phyloP scores from a whole-genome alignment of 192 early-diverging fungal genomes.

The Dispira simplex region DNA sequence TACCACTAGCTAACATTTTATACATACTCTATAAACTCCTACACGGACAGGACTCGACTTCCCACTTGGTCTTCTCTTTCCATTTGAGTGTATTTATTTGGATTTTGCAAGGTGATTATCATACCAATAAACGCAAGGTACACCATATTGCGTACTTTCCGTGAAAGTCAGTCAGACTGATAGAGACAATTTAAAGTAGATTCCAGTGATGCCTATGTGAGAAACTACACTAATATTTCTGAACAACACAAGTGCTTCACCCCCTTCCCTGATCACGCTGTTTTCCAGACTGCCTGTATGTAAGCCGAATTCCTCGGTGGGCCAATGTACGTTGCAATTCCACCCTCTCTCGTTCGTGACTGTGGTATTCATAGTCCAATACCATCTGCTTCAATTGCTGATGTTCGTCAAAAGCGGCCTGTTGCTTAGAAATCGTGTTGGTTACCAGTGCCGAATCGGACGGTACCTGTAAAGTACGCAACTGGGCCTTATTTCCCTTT shows the following conservation, averaged over 20 bases:
- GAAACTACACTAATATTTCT: too few relatives aligned
- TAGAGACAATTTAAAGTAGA: too few relatives aligned
- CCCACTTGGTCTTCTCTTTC: too few relatives aligned
- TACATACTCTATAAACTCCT: too few relatives aligned
- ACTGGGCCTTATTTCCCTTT: slow-evolving; percentile 72
- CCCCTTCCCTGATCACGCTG: not conserved
- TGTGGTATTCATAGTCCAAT: slow-evolving; percentile 59
- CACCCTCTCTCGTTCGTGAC: not conserved
- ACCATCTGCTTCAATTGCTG: slow-evolving; percentile 84
- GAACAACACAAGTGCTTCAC: not conserved
- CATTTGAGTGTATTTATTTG: too few relatives aligned
- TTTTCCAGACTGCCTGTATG: not conserved
- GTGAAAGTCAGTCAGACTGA: too few relatives aligned
- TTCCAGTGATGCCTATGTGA: too few relatives aligned
- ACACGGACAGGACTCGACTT: too few relatives aligned
- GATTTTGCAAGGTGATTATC: too few relatives aligned
- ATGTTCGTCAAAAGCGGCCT: slow-evolving; percentile 77
- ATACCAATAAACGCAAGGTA: too few relatives aligned
- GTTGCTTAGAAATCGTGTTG: slow-evolving; percentile 67
- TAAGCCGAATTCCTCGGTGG: not conserved
- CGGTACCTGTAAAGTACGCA: slow-evolving; percentile 49
- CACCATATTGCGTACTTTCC: too few relatives aligned
- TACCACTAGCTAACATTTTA: too few relatives aligned
- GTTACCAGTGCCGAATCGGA: slow-evolving; percentile 67
- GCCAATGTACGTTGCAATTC: slow-evolving; percentile 7